These are phyloP conservation scores for Tripidium arundinaceum DNA, from an alignment of 202 grass and related monocot species.

Conservation along the genomic window DNA sequence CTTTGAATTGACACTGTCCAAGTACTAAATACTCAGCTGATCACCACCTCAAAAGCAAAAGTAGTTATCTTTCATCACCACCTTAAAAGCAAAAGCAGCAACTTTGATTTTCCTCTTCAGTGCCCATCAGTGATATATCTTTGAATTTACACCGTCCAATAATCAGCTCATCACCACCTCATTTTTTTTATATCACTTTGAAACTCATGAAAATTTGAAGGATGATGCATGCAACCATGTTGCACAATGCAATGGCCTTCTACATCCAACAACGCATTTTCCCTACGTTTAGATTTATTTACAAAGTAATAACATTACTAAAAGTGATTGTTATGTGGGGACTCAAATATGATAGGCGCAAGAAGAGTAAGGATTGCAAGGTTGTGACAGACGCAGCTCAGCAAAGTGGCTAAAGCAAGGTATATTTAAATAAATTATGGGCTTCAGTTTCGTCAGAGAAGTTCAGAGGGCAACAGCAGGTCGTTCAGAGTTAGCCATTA, in stretches of 20 bases:
- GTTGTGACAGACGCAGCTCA: not conserved
- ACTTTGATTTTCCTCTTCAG: conserved; percentile 27
- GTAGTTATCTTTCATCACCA: not conserved
- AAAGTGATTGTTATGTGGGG: conserved; percentile 1
- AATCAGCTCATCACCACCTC: conserved; percentile 6
- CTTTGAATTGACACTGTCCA: conserved; percentile 21
- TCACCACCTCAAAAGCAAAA: not conserved
- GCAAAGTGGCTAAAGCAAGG: not conserved
- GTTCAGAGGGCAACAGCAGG: not conserved
- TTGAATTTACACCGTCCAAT: conserved; percentile 26
- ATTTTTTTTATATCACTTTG: not conserved
- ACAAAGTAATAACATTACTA: conserved; percentile 11
- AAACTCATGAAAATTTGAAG: not conserved
- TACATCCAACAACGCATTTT: conserved; percentile 41
- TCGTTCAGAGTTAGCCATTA: not conserved
- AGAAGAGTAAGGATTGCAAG: not conserved
- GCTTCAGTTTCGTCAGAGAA: not conserved
- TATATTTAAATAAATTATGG: not conserved
- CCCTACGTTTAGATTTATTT: not conserved
- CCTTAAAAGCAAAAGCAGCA: conserved; percentile 15
- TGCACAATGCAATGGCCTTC: not conserved
- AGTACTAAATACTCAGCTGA: conserved; percentile 27
- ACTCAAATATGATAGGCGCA: not conserved
- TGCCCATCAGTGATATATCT: conserved; percentile 20
- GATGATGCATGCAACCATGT: conserved; percentile 20